A percentile compares a stretch with the other conserved stretches of the same genome.
These are phyloP conservation scores for Calamus simplicifolius DNA, from an alignment of 176 grass and related monocot species.

Conservation along the genomic window DNA sequence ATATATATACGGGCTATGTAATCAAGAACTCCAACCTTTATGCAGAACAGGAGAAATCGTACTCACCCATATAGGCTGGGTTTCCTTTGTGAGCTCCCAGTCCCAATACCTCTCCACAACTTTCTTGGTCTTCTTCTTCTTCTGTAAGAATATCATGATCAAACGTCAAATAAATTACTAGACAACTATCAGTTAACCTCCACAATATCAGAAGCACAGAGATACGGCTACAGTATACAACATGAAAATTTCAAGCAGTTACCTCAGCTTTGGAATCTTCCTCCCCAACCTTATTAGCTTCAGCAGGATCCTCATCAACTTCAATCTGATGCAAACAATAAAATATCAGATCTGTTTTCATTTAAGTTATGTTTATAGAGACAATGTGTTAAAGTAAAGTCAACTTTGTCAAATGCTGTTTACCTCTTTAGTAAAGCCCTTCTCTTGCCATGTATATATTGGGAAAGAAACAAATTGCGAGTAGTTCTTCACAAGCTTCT, in stretches of 20 bases:
- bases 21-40: no score
- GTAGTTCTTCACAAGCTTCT: slow-evolving; percentile 96
- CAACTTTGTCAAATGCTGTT: not conserved
- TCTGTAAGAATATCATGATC: slow-evolving; percentile 21
- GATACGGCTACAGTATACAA: not conserved
- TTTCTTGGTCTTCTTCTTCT: slow-evolving; percentile 88
- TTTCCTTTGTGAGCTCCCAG: slow-evolving; percentile 97
- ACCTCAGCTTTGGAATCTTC: slow-evolving; percentile 61
- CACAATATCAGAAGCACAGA: no score
- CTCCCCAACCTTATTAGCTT: slow-evolving; percentile 60
- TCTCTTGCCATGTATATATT: slow-evolving; percentile 97
- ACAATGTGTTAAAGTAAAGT: not conserved
- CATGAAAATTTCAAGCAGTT: slow-evolving; percentile 12
- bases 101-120: slow-evolving; percentile 95
- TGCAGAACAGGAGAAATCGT: not conserved
- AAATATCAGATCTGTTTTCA: not conserved
- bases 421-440: slow-evolving; percentile 91
- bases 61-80: slow-evolving; percentile 93
- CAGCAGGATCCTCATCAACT: slow-evolving; percentile 75
- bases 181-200: no score
- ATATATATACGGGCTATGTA: no score
- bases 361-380: no score
- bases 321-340: slow-evolving; percentile 44
- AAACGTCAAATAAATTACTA: no score
- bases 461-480: slow-evolving; percentile 99